phyloP scores from a whole-genome alignment of 208 protist species.

The Naegleria fowleri region DNA sequence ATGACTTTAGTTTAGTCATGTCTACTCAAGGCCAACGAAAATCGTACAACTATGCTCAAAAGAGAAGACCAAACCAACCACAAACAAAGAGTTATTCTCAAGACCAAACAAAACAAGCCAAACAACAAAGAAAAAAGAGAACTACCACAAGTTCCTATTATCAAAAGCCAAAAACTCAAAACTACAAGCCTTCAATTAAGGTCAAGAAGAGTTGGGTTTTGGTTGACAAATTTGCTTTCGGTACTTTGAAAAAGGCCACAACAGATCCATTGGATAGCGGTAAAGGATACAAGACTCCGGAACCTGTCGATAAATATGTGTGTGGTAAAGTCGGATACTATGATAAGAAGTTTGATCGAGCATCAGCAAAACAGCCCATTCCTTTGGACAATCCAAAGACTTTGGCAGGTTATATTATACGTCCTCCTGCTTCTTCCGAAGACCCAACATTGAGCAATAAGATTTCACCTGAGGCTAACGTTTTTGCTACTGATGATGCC shows the following conservation, averaged over 20 bases:
- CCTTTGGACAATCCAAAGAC: background rate
- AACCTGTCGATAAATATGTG: background rate
- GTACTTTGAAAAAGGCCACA: background rate
- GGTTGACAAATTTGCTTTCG: background rate
- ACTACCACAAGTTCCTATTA: background rate
- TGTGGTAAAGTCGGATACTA: background rate
- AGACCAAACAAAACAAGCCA: background rate
- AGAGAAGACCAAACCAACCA: background rate
- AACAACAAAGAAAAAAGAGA: conserved; percentile 7
- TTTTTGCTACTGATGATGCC: background rate
- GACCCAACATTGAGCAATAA: background rate
- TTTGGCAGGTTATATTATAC: background rate
- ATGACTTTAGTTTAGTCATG: background rate
- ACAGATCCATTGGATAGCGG: background rate
- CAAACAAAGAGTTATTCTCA: background rate
- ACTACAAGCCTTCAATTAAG: background rate
- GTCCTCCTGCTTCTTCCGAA: background rate
- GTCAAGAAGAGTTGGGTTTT: background rate
- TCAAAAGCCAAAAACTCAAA: background rate
- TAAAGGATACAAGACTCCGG: background rate
- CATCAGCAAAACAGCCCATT: background rate
- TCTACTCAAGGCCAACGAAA: background rate
- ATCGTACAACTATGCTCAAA: background rate
- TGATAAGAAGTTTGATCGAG: conserved; percentile 23
- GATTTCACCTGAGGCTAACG: background rate